A percentile compares a stretch with the other conserved stretches of the same genome.
phyloP scores from a whole-genome alignment of 176 grass and related monocot genomes.

The Ampelocalamus luodianensis region DNA sequence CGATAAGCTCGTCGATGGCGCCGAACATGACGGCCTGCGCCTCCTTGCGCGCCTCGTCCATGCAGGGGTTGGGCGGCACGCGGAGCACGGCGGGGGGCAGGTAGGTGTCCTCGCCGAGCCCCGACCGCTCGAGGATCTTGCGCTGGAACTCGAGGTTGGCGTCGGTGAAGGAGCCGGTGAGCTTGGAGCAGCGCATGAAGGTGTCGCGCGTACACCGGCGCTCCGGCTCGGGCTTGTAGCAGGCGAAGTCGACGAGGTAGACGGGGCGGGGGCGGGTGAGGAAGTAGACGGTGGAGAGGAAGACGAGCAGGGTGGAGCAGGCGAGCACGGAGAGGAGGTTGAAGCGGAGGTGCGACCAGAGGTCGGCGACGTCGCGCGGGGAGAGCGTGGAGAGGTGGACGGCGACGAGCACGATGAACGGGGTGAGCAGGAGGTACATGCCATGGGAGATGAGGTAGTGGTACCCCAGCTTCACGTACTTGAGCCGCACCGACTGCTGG shows the following conservation, averaged over 20 bases:
- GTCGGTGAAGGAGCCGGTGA: conserved; percentile 57
- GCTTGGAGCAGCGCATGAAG: conserved; percentile 67
- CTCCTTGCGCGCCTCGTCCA: conserved; percentile 66
- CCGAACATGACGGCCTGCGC: conserved; percentile 80
- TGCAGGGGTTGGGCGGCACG: conserved; percentile 69
- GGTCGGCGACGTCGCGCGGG: conserved; percentile 54
- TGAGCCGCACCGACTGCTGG: conserved; percentile 86
- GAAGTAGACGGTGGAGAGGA: conserved; percentile 79
- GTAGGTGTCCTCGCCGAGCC: conserved; percentile 72
- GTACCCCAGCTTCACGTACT: conserved; percentile 97
- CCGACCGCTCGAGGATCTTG: conserved; percentile 85
- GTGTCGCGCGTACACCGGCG: conserved; percentile 62
- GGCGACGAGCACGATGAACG: conserved; percentile 50
- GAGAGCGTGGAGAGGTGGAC: conserved; percentile 80
- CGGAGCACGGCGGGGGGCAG: conserved; percentile 63
- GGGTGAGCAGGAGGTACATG: conserved; percentile 80
- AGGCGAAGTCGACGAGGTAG: conserved; percentile 81
- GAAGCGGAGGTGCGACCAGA: conserved; percentile 68
- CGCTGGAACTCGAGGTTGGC: conserved; percentile 82
- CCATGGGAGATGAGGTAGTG: conserved; percentile 94
- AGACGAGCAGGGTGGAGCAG: conserved; percentile 78
- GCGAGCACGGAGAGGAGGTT: conserved; percentile 66
- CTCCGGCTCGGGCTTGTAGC: conserved; percentile 67
- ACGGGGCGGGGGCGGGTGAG: conserved; percentile 66
- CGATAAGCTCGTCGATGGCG: conserved; percentile 69